Evolutionary conservation across 192 early-diverging fungal genomes (phyloP).

Genomic region (Chytriomyces hyalinus): DNA sequence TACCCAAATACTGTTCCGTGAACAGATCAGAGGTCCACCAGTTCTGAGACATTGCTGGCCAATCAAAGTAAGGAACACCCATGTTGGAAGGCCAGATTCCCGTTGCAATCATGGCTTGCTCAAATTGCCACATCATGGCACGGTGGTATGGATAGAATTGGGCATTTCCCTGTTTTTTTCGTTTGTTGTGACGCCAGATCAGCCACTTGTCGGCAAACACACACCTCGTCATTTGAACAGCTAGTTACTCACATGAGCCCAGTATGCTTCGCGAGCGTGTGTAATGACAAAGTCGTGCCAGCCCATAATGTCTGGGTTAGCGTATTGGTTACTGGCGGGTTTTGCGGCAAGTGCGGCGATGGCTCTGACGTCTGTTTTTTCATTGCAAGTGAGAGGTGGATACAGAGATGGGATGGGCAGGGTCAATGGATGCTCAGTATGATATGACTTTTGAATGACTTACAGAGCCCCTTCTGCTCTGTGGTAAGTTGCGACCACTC

Average conservation of each 20-base stretch:
- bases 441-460: too few relatives aligned
- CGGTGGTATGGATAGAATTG: conserved; percentile 31
- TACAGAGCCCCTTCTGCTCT: not conserved
- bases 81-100: conserved; percentile 21
- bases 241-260: not conserved
- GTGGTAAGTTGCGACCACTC: conserved; percentile 5
- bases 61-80: conserved; percentile 26
- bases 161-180: conserved; percentile 14
- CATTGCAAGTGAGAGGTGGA: too few relatives aligned
- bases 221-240: not conserved
- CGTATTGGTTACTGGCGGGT: not conserved
- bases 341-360: not conserved
- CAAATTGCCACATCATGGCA: conserved; percentile 28
- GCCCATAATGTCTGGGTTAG: conserved; percentile 4
- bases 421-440: too few relatives aligned
- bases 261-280: not conserved
- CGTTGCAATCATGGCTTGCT: conserved; percentile 14
- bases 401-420: too few relatives aligned
- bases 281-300: conserved; percentile 13
- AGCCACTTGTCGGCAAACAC: not conserved
- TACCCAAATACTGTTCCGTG: conserved; percentile 1
- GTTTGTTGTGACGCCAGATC: not conserved
- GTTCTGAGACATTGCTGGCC: conserved; percentile 13
- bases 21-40: conserved; percentile 26
- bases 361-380: not conserved